A percentile compares a stretch with the other conserved stretches of the same genome.
These are phyloP conservation scores for Fusarium solani-melongenae DNA, from an alignment of 2,329 filamentous ascomycete genomes.

Conservation along the genomic window DNA sequence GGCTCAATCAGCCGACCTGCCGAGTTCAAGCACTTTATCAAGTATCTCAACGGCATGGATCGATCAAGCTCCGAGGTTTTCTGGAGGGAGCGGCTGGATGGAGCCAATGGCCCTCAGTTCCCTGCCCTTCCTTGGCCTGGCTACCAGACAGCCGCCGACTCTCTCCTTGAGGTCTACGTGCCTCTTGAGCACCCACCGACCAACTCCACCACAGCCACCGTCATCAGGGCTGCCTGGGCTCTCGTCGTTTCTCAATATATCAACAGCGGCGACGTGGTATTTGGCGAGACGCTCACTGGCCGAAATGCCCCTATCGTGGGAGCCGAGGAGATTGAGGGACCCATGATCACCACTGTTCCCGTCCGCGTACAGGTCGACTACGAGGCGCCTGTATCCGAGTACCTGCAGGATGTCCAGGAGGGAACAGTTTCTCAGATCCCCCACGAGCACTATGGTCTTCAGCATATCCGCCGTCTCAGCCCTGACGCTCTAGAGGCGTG, in stretches of 20 bases:
- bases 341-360: conserved; percentile 70
- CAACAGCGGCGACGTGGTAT: conserved; percentile 64
- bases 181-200: conserved; percentile 47
- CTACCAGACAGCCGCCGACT: conserved; percentile 49
- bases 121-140: conserved; percentile 55
- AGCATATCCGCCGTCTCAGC: conserved; percentile 68
- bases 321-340: conserved; percentile 66
- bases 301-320: conserved; percentile 61
- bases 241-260: conserved; percentile 65
- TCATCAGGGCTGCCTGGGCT: conserved; percentile 70
- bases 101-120: conserved; percentile 59
- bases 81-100: conserved; percentile 59
- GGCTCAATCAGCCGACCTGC: conserved; percentile 47
- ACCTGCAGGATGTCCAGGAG: conserved; percentile 66
- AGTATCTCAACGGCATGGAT: conserved; percentile 56
- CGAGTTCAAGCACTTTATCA: conserved; percentile 62
- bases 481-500: conserved; percentile 66
- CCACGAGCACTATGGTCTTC: conserved; percentile 72
- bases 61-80: conserved; percentile 54
- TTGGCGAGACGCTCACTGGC: conserved; percentile 69
- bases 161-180: conserved; percentile 64
- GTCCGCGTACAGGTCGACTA: conserved; percentile 61
- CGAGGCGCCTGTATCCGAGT: conserved; percentile 58
- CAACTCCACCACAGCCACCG: conserved; percentile 63
- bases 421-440: conserved; percentile 68